Base-by-base conservation (phyloP, 202 grass and related monocot genomes). In the Bolboschoenoplectus hybrid region DNA sequence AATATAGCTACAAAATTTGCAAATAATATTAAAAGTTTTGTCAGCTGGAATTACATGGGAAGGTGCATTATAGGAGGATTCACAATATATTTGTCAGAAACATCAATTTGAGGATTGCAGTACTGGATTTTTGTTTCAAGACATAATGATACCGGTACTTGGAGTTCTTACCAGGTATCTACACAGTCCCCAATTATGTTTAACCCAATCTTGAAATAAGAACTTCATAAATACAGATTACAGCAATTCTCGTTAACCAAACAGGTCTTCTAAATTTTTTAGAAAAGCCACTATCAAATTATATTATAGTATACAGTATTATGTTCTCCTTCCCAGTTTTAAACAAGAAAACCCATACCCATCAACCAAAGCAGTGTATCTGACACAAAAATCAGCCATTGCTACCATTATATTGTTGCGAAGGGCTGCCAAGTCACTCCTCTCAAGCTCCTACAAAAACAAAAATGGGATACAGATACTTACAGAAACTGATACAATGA, bases 331-430 rank as follows among this genome's bases (percentile, higher is more conserved):
- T 57, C 51, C 34, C 17, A 57, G 35, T 56, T n/a, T n/a, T 57
- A 57, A 82, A 82, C 56, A 82, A 82, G 12, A 82, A 82, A 82
- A 46, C 84, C n/a, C 82, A 84, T 85, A 98, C 96, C 93, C 90
- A 81, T 98, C 96, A 89, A 98, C 93, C 82, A 95, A 85, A 74
- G 96, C 90, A 1, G 96, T 98, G 63, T 95, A 98, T 52, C 93
- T 90, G 60, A 98, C 91, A 92, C 92, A 98, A 84, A 98, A 98
- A 81, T 98, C 95, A 43, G 95, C 90, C 95, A 95, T 91, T 17
- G 89, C 89, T 82, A 98, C 70, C 91, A 98, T 98, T 60, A 95
- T 93, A 63, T 98, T 98, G 78, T 98, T 98, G 73, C 95, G 93
- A 60, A 98, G 91, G 69, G 91, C 88, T 67, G 93, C 90, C 50